Evolutionary conservation across 2,329 filamentous ascomycete genomes (phyloP).

Genomic region (Sarocladiaceae sp.): DNA sequence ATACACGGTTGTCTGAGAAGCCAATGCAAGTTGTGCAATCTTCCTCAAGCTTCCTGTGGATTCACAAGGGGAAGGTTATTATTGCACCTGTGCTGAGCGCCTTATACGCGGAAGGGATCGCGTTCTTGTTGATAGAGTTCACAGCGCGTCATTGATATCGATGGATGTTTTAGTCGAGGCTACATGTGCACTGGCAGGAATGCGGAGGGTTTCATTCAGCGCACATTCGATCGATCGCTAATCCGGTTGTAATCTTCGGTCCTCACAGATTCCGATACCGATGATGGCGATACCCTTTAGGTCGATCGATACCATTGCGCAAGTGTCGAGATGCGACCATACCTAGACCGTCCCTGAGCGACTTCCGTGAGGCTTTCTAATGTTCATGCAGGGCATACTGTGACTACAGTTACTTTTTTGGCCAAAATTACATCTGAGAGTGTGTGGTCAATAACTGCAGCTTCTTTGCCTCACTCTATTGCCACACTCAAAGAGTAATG

Average conservation of each 20-base stretch:
- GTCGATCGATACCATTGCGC: not conserved
- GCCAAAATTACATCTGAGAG: no score
- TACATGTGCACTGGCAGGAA: not conserved
- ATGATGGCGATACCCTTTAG: not conserved
- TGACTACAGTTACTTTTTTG: no score
- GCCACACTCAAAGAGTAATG: not conserved
- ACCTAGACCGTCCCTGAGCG: not conserved
- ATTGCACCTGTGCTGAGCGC: not conserved
- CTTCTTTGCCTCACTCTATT: not conserved
- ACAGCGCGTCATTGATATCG: not conserved
- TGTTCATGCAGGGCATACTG: no score
- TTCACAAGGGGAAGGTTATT: not conserved
- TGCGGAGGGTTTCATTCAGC: not conserved
- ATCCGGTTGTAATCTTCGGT: not conserved
- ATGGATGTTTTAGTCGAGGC: not conserved
- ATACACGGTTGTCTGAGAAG: not conserved
- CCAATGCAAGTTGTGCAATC: not conserved
- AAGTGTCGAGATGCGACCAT: not conserved
- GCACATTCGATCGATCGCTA: not conserved
- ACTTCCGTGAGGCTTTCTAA: not conserved
- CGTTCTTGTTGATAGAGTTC: not conserved
- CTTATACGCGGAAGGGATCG: not conserved
- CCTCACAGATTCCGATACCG: not conserved
- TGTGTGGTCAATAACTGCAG: not conserved
- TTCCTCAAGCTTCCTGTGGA: not conserved